Percentiles rank a stretch among this genome's conserved stretches.
Conservation (phyloP, 1,139 yeast genomes). For the Debaryomyces nepalensis region DNA sequence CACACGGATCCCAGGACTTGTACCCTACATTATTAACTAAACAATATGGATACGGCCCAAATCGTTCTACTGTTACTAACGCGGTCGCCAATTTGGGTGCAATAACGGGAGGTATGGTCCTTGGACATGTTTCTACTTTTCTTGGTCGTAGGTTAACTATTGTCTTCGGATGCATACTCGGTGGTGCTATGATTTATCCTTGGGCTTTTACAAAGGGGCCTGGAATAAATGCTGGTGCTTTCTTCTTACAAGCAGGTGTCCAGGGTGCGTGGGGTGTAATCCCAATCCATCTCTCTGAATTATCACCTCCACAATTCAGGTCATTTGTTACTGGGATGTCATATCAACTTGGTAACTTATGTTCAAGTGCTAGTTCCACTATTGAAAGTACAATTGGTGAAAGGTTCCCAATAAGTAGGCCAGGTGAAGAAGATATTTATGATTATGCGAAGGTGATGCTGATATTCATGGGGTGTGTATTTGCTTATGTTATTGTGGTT, state of each 20-base stretch:
- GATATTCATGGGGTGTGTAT: conserved; percentile 79
- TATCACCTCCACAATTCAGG: conserved; percentile 77
- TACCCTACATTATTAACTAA: conserved; percentile 41
- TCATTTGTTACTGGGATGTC: conserved; percentile 75
- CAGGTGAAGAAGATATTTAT: conserved; percentile 28
- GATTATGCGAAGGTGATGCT: conserved; percentile 76
- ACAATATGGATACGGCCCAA: conserved; percentile 32
- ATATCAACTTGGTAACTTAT: conserved; percentile 84
- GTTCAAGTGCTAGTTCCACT: conserved; percentile 82
- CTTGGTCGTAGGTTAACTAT: conserved; percentile 42
- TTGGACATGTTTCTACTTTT: conserved; percentile 41
- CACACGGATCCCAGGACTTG: conserved; percentile 47
- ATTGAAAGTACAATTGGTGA: conserved; percentile 79
- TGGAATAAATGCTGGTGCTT: conserved; percentile 76
- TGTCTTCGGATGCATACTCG: conserved; percentile 62
- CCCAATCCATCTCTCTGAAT: conserved; percentile 77
- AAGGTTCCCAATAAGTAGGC: conserved; percentile 52
- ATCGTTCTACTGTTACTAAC: conserved; percentile 42
- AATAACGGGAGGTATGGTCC: conserved; percentile 38
- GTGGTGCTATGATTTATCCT: conserved; percentile 70
- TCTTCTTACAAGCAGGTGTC: conserved; percentile 78
- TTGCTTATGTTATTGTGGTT: conserved; percentile 60
- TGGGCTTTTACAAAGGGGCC: conserved; percentile 65
- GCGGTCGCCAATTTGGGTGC: conserved; percentile 47
- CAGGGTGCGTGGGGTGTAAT: conserved; percentile 92